Base-by-base conservation (phyloP, 2,329 filamentous ascomycete species). In the Phaeosphaeria sp. region DNA sequence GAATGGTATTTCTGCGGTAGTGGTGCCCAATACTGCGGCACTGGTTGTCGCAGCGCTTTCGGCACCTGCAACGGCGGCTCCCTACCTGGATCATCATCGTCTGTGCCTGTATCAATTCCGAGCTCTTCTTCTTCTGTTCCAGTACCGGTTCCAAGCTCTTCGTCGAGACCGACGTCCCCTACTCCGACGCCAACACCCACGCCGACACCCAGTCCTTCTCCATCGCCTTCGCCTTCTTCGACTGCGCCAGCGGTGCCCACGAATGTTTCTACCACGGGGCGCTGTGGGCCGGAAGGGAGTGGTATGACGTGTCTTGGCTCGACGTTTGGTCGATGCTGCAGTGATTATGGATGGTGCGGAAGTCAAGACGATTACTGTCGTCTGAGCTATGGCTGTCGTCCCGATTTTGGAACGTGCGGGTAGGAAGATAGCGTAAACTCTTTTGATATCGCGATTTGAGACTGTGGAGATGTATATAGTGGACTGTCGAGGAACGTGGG, bases 261-360 rank as follows among this genome's bases (percentile, higher is more conserved):
- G 2, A 66, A 69, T 3, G 69, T 70, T n/a, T 73, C 68, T 45
- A 65, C 60, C 18, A 59, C 67, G 47, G 71, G 70, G 6, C 49
- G 55, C n/a, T 74, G 71, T 49, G 71, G 70, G n/a, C 48, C 61
- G 18, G 62, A 65, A 39, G 59, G 59, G 6, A 66, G 66, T 45
- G 69, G 68, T 0, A 58, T 57, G 21, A 61, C 63, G 1, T 74
- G 70, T 56, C 53, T 49, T 9, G 68, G 69, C 0, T 68, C 63
- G 3, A 66, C 60, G 7, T 71, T 60, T 50, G 71, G 71, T 11
- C 49, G 59, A 25, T 73, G 71, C 49, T 74, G 71, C 45, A 67
- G 62, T 7, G 61, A 62, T 22, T 74, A 73, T 52, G 65, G 66
- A 2, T 71, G 63, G 61, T 73, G 68, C 56, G 69, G 69, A 0